These are phyloP conservation scores for Phellopilus nigrolimitatus DNA, from an alignment of 1,284 basidiomycete species.

Conservation along the genomic window DNA sequence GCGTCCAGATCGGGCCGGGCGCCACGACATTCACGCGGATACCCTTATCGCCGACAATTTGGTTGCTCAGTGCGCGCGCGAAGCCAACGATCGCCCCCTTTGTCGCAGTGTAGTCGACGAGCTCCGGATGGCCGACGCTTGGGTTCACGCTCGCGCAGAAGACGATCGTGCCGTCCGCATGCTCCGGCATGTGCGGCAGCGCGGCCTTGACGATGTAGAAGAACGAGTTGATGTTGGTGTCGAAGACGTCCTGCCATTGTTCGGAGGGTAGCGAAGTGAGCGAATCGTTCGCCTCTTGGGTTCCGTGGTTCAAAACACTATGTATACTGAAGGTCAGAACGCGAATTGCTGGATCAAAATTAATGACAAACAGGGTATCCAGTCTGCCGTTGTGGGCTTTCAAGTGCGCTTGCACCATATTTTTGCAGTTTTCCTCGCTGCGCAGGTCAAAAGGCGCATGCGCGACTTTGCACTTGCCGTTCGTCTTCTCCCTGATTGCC, in stretches of 20 bases:
- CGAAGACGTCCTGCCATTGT: conserved; percentile 51
- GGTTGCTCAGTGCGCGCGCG: conserved; percentile 43
- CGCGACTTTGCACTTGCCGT: conserved; percentile 37
- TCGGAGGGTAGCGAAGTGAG: conserved; percentile 40
- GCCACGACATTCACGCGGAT: conserved; percentile 50
- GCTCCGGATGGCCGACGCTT: conserved; percentile 47
- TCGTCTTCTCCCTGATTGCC: conserved; percentile 37
- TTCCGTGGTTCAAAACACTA: conserved; percentile 52
- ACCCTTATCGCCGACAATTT: conserved; percentile 46
- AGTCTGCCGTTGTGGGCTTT: conserved; percentile 35
- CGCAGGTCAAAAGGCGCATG: conserved; percentile 40
- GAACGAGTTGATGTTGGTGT: conserved; percentile 45
- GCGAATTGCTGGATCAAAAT: background rate
- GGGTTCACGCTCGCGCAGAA: conserved; percentile 48
- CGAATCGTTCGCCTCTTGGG: conserved; percentile 43
- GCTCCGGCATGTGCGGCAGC: conserved; percentile 35
- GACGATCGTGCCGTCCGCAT: conserved; percentile 41
- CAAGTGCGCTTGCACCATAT: conserved; percentile 41
- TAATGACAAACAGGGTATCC: conserved; percentile 41
- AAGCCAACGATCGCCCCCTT: conserved; percentile 52
- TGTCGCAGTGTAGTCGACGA: conserved; percentile 52
- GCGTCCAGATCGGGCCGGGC: conserved; percentile 52
- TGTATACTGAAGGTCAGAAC: conserved; percentile 1
- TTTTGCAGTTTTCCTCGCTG: conserved; percentile 38
- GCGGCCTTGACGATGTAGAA: conserved; percentile 50